Conservation (phyloP, 2,329 filamentous ascomycete genomes). For the Pyrenophora tritici-repentis region DNA sequence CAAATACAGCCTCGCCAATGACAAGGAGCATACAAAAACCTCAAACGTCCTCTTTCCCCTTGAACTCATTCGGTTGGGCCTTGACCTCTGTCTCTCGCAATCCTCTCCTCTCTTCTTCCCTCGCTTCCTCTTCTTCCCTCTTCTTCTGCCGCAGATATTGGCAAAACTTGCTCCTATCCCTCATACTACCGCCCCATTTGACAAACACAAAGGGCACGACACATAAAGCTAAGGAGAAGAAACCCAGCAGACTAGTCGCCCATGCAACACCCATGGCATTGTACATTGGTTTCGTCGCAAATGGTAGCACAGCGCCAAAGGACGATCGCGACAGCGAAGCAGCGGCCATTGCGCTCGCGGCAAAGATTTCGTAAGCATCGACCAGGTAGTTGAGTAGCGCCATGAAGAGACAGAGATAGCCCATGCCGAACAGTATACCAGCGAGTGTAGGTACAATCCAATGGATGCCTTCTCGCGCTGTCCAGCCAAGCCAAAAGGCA, state of each 20-base stretch:
- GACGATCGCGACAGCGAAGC: constrained; percentile 79
- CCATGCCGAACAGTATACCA: constrained; percentile 52
- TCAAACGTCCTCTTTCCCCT: constrained; percentile 22
- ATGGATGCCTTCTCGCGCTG: constrained; percentile 44
- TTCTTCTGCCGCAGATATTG: constrained; percentile 57
- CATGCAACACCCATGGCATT: constrained; percentile 70
- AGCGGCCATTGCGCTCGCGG: constrained; percentile 78
- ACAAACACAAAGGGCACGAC: constrained; percentile 65
- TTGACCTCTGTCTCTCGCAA: background rate
- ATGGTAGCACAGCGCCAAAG: constrained; percentile 69
- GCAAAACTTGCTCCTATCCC: constrained; percentile 65
- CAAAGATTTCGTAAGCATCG: constrained; percentile 73
- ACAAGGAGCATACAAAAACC: too few relatives aligned
- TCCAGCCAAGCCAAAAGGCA: constrained; percentile 54
- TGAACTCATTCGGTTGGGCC: constrained; percentile 3
- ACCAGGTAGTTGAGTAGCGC: constrained; percentile 64
- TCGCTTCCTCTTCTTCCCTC: constrained; percentile 33
- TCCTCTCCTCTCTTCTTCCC: constrained; percentile 23
- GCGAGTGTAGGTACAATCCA: constrained; percentile 53
- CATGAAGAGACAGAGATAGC: constrained; percentile 58
- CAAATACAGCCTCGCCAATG: too few relatives aligned
- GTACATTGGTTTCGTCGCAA: constrained; percentile 64
- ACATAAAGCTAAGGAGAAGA: constrained; percentile 56
- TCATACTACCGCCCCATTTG: constrained; percentile 59
- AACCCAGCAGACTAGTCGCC: constrained; percentile 59